Base-by-base conservation (phyloP, 139 green algal genomes). In the Haematococcus lacustris region DNA sequence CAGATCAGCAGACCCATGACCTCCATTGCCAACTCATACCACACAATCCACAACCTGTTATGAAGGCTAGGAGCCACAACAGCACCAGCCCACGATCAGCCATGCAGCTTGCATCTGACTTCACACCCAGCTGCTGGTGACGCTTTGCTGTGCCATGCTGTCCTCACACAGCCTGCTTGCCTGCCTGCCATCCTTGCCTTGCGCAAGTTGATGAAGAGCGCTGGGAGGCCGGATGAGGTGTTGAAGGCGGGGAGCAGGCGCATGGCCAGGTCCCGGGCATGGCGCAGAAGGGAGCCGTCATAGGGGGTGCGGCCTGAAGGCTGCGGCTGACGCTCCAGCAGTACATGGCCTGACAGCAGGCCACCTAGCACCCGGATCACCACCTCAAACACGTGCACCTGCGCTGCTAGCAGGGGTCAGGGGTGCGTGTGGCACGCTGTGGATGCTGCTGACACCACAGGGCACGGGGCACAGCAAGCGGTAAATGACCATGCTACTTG, bases 311-410 rank as follows among this genome's bases (percentile, higher is more conserved):
- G 43, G 43, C 43, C 43, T n/a, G n/a, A n/a, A n/a, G n/a, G n/a
- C 1, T 39, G 21, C 5, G 78, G 74, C 61, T 76, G 51, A 13
- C 69, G 65, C 28, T 61, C 40, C 41, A 86, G 76, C 74, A 86
- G 69, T 47, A 78, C 39, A 73, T 94, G 90, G 25, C 88, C 88
- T 1, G 83, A 88, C 34, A 97, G 77, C 51, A 98, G 88, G 6
- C 93, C 93, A 0, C 93, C 93, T 28, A 98, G 74, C 28, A 96
- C 80, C n/a, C 93, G 82, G 68, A 98, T 98, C 26, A 93, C 97
- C 2, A 90, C 95, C 80, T 98, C 93, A 83, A 98, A 98, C 43
- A 97, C 80, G 61, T 87, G 84, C 35, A 89, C 84, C 83, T 88
- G 71, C 41, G n/a, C n/a, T n/a, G n/a, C n/a, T n/a, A n/a, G n/a